These are phyloP conservation scores for Dipteronia sinensis DNA, from an alignment of 345 rosid species.

Conservation along the genomic window DNA sequence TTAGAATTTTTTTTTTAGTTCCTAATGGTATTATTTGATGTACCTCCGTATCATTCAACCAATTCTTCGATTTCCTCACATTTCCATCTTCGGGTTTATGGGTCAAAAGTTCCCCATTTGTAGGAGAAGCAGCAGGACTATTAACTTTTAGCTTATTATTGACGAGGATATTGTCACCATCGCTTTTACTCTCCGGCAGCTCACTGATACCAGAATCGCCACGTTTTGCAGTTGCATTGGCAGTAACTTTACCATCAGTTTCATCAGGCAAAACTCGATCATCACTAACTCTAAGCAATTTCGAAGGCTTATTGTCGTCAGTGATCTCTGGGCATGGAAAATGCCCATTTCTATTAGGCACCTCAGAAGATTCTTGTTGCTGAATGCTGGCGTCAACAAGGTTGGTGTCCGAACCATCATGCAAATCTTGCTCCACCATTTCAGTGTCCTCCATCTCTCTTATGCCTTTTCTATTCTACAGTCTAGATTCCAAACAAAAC, in stretches of 20 bases:
- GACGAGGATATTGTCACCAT: conserved; percentile 16
- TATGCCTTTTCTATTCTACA: conserved; percentile 21
- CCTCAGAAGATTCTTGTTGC: conserved; percentile 28
- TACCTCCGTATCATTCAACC: conserved; percentile 70
- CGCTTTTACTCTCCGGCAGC: conserved; percentile 26
- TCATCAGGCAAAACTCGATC: conserved; percentile 23
- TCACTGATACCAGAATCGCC: conserved; percentile 16
- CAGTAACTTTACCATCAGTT: conserved; percentile 20
- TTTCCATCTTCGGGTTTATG: conserved; percentile 37
- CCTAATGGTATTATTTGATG: not conserved
- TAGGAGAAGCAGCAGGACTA: conserved; percentile 23
- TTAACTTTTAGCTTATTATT: conserved; percentile 19
- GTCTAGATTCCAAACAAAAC: not conserved
- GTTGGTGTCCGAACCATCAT: conserved; percentile 27
- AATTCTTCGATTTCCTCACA: conserved; percentile 52
- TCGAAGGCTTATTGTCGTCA: conserved; percentile 34
- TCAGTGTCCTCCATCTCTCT: conserved; percentile 54
- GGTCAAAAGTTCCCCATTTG: conserved; percentile 26
- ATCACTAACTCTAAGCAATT: conserved; percentile 46
- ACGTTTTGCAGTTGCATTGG: conserved; percentile 14
- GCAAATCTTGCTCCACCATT: conserved; percentile 41
- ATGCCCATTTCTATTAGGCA: conserved; percentile 30
- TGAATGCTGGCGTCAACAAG: conserved; percentile 35
- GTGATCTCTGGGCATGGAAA: conserved; percentile 17
- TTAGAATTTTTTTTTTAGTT: not conserved